Percentiles rank a stretch among this genome's conserved stretches.
Conservation (phyloP, 2,329 filamentous ascomycete genomes). For the Talaromyces islandicus region DNA sequence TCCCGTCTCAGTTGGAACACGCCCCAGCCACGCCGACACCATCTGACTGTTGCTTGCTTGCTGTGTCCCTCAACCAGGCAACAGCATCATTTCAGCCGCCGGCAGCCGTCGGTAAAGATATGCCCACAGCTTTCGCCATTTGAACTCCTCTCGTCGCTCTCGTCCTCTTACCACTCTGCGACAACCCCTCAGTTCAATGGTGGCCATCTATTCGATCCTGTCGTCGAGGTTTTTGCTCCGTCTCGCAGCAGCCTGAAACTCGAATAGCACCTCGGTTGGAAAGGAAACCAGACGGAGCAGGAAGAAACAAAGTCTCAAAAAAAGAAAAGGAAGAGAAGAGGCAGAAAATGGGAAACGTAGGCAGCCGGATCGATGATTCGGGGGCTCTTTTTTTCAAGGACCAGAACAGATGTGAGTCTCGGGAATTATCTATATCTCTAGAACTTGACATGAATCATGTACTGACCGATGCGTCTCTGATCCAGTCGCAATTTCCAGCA, state of each 20-base stretch:
- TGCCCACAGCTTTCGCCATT: neutral
- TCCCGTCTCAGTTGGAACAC: neutral
- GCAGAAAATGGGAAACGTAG: slow-evolving; percentile 81
- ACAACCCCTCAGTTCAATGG: neutral
- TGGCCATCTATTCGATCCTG: neutral
- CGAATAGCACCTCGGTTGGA: neutral
- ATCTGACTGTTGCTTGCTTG: neutral
- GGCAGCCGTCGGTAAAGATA: neutral
- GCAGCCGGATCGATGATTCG: slow-evolving; percentile 75
- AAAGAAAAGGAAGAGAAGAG: neutral
- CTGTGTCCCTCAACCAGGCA: neutral
- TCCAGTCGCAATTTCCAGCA: slow-evolving; percentile 77
- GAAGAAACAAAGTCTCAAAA: neutral
- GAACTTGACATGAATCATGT: neutral
- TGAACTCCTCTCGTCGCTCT: neutral
- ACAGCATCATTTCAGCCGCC: neutral
- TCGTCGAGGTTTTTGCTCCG: neutral
- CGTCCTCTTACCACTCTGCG: neutral
- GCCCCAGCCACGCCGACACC: neutral
- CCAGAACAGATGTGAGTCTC: slow-evolving; percentile 74
- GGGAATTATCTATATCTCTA: neutral
- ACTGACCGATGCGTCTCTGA: neutral
- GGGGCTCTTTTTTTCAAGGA: slow-evolving; percentile 81
- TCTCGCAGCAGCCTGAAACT: neutral
- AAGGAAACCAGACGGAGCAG: neutral